phyloP scores from a whole-genome alignment of 805 yeast genomes.

The Wickerhamomyces kurtzmanii region DNA sequence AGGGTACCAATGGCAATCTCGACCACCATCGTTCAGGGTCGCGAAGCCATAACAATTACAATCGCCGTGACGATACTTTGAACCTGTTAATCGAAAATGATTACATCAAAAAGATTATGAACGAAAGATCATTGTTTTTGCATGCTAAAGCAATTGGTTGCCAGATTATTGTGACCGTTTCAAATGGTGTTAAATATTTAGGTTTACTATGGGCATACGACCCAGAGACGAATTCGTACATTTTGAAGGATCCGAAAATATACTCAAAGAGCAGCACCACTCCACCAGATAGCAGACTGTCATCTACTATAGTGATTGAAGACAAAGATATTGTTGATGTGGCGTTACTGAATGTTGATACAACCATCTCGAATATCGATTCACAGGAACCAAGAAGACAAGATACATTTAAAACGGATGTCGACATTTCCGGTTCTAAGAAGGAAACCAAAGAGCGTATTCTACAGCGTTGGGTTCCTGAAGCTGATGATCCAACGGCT shows the following conservation, averaged over 20 bases:
- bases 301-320: conserved; percentile 16
- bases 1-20: no score
- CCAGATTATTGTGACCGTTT: conserved; percentile 44
- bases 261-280: conserved; percentile 13
- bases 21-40: no score
- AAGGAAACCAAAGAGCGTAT: conserved; percentile 42
- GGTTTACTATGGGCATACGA: conserved; percentile 50
- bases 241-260: conserved; percentile 16
- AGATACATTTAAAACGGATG: conserved; percentile 64
- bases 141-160: conserved; percentile 53
- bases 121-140: conserved; percentile 46
- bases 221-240: conserved; percentile 33
- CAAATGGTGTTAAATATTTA: conserved; percentile 46
- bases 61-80: no score
- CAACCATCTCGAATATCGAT: conserved; percentile 8
- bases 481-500: conserved; percentile 22
- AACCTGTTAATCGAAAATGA: no score
- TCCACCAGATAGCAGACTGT: no score
- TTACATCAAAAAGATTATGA: conserved; percentile 25
- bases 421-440: conserved; percentile 60
- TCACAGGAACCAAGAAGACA: conserved; percentile 8
- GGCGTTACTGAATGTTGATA: conserved; percentile 24
- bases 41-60: no score
- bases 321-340: conserved; percentile 28
- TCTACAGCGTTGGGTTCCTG: conserved; percentile 81